Evolutionary conservation across 2,329 filamentous ascomycete genomes (phyloP).

Genomic region (Colletotrichum destructivum): DNA sequence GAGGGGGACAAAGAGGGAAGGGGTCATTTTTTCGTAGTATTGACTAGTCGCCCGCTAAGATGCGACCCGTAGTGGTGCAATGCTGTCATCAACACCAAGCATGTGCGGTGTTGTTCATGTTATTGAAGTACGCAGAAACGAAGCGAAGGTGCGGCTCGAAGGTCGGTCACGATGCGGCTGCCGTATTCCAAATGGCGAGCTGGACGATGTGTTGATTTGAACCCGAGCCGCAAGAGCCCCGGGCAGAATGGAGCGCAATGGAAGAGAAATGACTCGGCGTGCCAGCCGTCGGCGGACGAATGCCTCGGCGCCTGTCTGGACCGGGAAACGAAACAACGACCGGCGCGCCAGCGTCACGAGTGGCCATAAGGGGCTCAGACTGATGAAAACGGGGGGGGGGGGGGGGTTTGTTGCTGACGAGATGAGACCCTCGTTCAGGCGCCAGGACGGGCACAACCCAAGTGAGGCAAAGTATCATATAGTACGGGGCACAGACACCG

Average conservation of each 20-base stretch:
- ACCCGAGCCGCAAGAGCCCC: constrained; percentile 19
- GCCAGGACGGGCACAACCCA: constrained; percentile 5
- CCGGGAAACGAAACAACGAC: neutral
- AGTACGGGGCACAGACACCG: neutral
- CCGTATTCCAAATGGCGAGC: neutral
- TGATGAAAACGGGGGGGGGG: neutral
- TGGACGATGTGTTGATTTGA: neutral
- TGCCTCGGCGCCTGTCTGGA: neutral
- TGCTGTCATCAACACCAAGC: constrained; percentile 15
- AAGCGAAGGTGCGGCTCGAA: constrained; percentile 9
- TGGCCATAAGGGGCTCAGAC: neutral
- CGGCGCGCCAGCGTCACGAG: neutral
- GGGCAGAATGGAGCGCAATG: constrained; percentile 37
- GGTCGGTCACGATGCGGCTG: neutral
- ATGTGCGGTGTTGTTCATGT: neutral
- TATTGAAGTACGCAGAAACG: constrained; percentile 9
- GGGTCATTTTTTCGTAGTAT: neutral
- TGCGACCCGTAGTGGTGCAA: constrained; percentile 8
- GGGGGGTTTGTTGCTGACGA: neutral
- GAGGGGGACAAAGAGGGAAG: no score
- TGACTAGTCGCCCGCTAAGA: constrained; percentile 9
- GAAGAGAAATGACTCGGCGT: constrained; percentile 38
- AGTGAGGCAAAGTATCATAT: constrained; percentile 13
- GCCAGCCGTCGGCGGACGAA: constrained; percentile 13
- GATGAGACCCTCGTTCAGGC: constrained; percentile 13